Percentiles rank a stretch among this genome's conserved stretches.
These are phyloP conservation scores for Pleurotus ostreatus DNA, from an alignment of 768 basidiomycete species.

Conservation along the genomic window DNA sequence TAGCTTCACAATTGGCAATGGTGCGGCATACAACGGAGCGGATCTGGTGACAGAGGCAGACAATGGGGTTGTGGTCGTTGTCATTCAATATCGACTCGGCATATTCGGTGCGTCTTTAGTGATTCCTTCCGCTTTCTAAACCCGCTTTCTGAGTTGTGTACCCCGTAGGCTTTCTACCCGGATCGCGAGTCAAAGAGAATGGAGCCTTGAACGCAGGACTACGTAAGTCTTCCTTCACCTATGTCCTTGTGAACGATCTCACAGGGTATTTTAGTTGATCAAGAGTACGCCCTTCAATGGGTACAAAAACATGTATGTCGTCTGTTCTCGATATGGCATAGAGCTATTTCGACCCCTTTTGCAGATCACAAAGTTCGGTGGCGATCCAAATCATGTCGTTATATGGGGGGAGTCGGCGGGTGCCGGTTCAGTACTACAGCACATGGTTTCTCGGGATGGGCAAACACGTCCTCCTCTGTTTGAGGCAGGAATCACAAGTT, in stretches of 20 bases:
- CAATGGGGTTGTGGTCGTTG: background rate
- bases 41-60: background rate
- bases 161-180: constrained; percentile 3
- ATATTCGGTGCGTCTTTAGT: background rate
- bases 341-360: background rate
- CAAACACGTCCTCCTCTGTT: constrained; percentile 27
- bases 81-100: constrained; percentile 8
- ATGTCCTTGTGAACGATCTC: constrained; percentile 8
- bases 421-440: constrained; percentile 29
- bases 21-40: background rate
- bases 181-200: background rate
- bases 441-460: constrained; percentile 26
- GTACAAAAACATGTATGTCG: constrained; percentile 36
- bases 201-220: constrained; percentile 4
- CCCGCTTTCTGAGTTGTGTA: background rate
- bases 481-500: constrained; percentile 24
- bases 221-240: background rate
- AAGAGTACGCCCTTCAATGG: constrained; percentile 31
- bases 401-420: constrained; percentile 32
- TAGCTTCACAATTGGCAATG: background rate
- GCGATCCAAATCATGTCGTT: constrained; percentile 44
- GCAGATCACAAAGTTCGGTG: constrained; percentile 50
- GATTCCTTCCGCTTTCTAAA: background rate
- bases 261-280: constrained; percentile 9
- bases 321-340: no score